These are phyloP conservation scores for Aspergillus conjunctus DNA, from an alignment of 495 filamentous ascomycete genomes.

Conservation along the genomic window DNA sequence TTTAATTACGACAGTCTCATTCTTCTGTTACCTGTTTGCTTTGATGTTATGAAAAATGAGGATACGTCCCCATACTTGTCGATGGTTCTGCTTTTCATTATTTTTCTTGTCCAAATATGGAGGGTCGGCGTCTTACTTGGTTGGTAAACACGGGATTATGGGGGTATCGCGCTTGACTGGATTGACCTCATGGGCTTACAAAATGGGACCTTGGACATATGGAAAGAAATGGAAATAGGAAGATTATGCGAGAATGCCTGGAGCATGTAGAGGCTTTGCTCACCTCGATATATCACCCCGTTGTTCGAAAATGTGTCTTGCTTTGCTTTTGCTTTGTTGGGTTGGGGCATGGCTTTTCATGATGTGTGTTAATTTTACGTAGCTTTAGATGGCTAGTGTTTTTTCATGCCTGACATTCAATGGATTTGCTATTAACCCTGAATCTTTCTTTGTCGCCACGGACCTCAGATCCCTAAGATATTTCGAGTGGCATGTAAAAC, in stretches of 20 bases:
- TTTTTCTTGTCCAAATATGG: slow-evolving; percentile 26
- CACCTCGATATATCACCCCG: slow-evolving; percentile 34
- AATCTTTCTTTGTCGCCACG: no score
- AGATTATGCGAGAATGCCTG: slow-evolving; percentile 21
- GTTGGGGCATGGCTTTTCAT: background rate
- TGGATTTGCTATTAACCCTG: background rate
- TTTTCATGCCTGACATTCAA: background rate
- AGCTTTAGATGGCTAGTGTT: slow-evolving; percentile 13
- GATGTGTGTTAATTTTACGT: slow-evolving; percentile 13
- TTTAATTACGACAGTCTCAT: slow-evolving; percentile 31
- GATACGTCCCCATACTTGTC: slow-evolving; percentile 28
- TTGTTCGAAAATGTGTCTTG: slow-evolving; percentile 32
- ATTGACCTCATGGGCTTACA: slow-evolving; percentile 25
- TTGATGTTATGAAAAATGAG: slow-evolving; percentile 30
- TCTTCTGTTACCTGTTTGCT: slow-evolving; percentile 30
- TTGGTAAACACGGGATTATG: slow-evolving; percentile 23
- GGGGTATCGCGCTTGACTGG: slow-evolving; percentile 24
- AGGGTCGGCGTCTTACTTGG: slow-evolving; percentile 38
- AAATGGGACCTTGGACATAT: slow-evolving; percentile 34
- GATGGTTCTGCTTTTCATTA: slow-evolving; percentile 31
- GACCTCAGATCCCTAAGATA: no score
- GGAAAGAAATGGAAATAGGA: slow-evolving; percentile 26
- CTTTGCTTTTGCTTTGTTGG: slow-evolving; percentile 9
- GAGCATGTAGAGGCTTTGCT: slow-evolving; percentile 25
- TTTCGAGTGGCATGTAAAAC: no score